phyloP scores from a whole-genome alignment of 2,329 filamentous ascomycete genomes.

The Pseudopithomyces chartarum region DNA sequence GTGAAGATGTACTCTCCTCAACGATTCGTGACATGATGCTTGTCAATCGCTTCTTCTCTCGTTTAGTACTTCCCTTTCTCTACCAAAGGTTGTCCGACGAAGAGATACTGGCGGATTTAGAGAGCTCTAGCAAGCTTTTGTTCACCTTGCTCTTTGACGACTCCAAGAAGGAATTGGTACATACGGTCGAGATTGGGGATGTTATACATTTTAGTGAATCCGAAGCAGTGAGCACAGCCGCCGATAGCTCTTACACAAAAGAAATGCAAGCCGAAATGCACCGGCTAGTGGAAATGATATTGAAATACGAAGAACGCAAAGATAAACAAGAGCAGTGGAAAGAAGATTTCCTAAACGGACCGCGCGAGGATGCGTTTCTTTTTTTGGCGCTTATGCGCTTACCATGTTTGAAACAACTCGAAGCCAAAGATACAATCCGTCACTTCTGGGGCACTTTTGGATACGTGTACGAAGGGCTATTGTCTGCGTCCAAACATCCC shows the following conservation, averaged over 20 bases:
- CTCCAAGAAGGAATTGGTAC: too few species aligned
- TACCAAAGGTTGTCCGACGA: background rate
- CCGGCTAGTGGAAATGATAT: background rate
- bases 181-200: too few species aligned
- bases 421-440: background rate
- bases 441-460: background rate
- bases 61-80: background rate
- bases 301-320: background rate
- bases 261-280: background rate
- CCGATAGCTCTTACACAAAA: too few species aligned
- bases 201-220: too few species aligned
- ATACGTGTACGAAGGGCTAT: background rate
- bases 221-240: too few species aligned
- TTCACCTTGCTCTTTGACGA: background rate
- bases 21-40: background rate
- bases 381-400: background rate
- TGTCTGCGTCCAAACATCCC: background rate
- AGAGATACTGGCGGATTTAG: background rate
- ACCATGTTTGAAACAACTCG: background rate
- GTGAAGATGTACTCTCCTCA: background rate
- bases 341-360: background rate
- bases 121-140: background rate
- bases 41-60: background rate
- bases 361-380: background rate
- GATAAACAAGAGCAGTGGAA: too few species aligned